A percentile compares a stretch with the other conserved stretches of the same genome.
These are phyloP conservation scores for Byssoonygena ceratinophila DNA, from an alignment of 2,329 filamentous ascomycete species.

Conservation along the genomic window DNA sequence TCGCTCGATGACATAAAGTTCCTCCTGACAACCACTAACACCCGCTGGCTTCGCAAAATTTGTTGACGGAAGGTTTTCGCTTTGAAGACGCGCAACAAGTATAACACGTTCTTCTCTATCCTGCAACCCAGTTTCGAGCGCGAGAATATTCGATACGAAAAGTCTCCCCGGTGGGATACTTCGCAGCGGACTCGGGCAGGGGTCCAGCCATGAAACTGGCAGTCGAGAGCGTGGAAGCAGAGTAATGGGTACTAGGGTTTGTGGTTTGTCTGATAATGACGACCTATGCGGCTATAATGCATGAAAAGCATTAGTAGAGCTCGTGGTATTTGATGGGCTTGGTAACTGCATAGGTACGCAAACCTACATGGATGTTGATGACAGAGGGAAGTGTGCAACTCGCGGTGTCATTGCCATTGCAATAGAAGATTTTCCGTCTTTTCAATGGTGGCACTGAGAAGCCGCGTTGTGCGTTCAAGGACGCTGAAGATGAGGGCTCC, in stretches of 20 bases:
- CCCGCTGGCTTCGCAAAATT: not conserved
- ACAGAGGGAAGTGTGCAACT: slow-evolving; percentile 16
- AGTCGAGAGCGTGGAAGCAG: slow-evolving; percentile 29
- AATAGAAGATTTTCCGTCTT: slow-evolving; percentile 27
- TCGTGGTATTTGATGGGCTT: not conserved
- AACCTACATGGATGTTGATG: slow-evolving; percentile 27
- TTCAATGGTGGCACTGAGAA: slow-evolving; percentile 23
- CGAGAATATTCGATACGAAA: slow-evolving; percentile 31
- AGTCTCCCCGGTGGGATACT: slow-evolving; percentile 28
- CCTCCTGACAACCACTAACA: slow-evolving; percentile 15
- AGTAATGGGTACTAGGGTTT: slow-evolving; percentile 29
- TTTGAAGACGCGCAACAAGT: slow-evolving; percentile 25
- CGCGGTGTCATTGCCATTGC: slow-evolving; percentile 6
- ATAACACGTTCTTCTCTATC: slow-evolving; percentile 23
- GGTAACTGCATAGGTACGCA: not conserved
- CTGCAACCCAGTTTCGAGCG: slow-evolving; percentile 26
- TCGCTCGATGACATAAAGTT: slow-evolving; percentile 31
- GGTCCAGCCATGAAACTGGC: slow-evolving; percentile 34
- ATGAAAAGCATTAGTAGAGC: not conserved
- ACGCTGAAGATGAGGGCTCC: slow-evolving; percentile 26
- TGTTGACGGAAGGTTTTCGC: not conserved
- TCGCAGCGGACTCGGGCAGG: slow-evolving; percentile 19
- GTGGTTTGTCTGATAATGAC: slow-evolving; percentile 28
- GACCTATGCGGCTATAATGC: slow-evolving; percentile 27
- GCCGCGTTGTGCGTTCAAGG: slow-evolving; percentile 25